Percentiles rank a stretch among this genome's conserved stretches.
Evolutionary conservation across 2,329 filamentous ascomycete genomes (phyloP).

Genomic region (Neocatenulostroma microsporum): DNA sequence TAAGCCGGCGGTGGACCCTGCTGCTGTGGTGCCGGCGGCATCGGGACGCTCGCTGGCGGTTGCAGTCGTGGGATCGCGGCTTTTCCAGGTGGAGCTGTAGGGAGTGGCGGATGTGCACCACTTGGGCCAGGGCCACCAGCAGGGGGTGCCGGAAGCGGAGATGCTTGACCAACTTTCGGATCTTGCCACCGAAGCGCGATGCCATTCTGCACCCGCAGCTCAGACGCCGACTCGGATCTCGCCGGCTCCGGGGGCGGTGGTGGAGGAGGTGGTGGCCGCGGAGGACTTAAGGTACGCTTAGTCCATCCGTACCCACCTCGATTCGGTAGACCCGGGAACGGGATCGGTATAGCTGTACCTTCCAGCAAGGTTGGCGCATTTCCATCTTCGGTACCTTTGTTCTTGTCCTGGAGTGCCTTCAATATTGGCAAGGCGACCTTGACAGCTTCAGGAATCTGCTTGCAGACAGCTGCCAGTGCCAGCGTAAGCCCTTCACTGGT

Average conservation of each 20-base stretch:
- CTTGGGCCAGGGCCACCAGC: too few relatives aligned
- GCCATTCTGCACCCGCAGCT: background rate
- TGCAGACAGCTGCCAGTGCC: conserved; percentile 17
- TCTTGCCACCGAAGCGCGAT: background rate
- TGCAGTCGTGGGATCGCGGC: too few relatives aligned
- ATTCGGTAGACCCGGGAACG: conserved; percentile 8
- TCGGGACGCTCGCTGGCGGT: too few relatives aligned
- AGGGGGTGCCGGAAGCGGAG: too few relatives aligned
- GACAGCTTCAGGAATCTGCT: conserved; percentile 13
- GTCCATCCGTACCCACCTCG: too few relatives aligned
- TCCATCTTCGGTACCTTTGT: background rate
- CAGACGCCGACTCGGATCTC: background rate
- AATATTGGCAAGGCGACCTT: conserved; percentile 13
- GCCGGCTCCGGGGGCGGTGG: conserved; percentile 1
- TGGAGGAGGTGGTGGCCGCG: conserved; percentile 1
- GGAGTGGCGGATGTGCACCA: too few relatives aligned
- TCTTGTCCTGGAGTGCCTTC: conserved; percentile 4
- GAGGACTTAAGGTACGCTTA: too few relatives aligned
- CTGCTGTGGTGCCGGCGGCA: too few relatives aligned
- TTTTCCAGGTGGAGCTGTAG: too few relatives aligned
- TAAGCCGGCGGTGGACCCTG: too few relatives aligned
- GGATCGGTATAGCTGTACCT: conserved; percentile 11
- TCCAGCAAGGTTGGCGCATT: conserved; percentile 5
- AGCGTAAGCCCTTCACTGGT: conserved; percentile 9
- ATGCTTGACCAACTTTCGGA: background rate